Conservation (phyloP, 306 rosid genomes). For the Herpetospermum pedunculosum region DNA sequence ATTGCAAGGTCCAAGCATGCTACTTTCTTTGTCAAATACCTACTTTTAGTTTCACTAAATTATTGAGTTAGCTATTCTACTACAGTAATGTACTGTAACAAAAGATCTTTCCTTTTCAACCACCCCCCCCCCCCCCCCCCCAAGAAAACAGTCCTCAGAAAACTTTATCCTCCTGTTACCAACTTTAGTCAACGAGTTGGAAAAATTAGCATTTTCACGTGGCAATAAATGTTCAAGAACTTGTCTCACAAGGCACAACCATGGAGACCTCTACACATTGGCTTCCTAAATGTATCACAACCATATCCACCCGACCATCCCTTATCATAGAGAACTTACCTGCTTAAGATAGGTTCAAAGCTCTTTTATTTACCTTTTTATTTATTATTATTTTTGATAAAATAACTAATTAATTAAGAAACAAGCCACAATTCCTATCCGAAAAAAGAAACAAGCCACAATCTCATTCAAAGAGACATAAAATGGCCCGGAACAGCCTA, state of each 20-base stretch:
- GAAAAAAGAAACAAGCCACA: background rate
- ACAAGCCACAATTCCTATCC: no score
- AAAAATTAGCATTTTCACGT: background rate
- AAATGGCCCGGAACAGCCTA: no score
- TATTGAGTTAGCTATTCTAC: background rate
- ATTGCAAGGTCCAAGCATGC: background rate
- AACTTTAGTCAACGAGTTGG: background rate
- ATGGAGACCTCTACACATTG: background rate
- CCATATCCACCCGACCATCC: no score
- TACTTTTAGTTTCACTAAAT: background rate
- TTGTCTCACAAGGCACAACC: background rate
- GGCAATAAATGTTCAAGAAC: background rate
- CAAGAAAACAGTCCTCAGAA: background rate
- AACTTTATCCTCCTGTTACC: background rate
- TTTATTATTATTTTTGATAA: no score
- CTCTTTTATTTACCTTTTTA: no score
- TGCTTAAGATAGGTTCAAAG: no score
- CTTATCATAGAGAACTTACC: no score
- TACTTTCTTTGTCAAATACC: background rate
- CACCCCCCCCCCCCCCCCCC: no score
- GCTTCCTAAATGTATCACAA: background rate
- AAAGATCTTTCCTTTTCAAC: background rate
- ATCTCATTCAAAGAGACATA: no score
- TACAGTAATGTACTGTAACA: background rate
- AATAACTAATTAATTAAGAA: no score